Evolutionary conservation across 208 protist species (phyloP), one percentile per base, ranked within the genome.

Genomic region (Porcisia hertigi): DNA sequence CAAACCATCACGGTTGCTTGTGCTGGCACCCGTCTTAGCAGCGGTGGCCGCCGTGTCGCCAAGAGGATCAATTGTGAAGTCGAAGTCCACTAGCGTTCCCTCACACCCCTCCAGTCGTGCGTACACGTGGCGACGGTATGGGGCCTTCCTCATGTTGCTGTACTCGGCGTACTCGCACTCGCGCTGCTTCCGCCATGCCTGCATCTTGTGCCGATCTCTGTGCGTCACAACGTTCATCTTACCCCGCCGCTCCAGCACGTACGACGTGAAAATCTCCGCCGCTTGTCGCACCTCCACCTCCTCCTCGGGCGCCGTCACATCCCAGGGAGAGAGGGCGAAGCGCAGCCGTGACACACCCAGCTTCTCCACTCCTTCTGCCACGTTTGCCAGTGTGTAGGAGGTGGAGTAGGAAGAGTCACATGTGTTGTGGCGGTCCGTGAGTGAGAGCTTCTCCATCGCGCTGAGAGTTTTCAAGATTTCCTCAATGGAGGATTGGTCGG

Each of bases 51-150:
- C 75, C 7, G 70, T 72, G 53, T 80, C 69, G 34, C 64, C 65
- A 36, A 74, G 16, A 12, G 72, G 73, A 57, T 85, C 81, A 82
- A 97, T 93, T 58, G 82, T 82, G 76, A 91, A 93, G 72, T 97
- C 91, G 75, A 97, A 97, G 41, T 89, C 85, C 47, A 96, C 86
- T n/a, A 97, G n/a, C 41, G 79, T 87, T n/a, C 82, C 84, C 67
- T 97, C 93, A 73, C 93, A 97, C 45, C 93, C 93, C 72, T 97
- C 93, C 45, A 97, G 80, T 49, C 89, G 86, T 30, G 77, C 88
- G 72, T 94, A 95, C 41, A 97, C 91, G 83, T 96, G 91, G 41
- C 93, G 93, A 12, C 77, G 79, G 79, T 94, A 85, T 41, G 91
- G 92, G 43, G 86, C 89, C 36, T 62, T 41, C 39, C 80, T 77